phyloP scores from a whole-genome alignment of 257 asterid genomes.

The Leptodermis oblonga region DNA sequence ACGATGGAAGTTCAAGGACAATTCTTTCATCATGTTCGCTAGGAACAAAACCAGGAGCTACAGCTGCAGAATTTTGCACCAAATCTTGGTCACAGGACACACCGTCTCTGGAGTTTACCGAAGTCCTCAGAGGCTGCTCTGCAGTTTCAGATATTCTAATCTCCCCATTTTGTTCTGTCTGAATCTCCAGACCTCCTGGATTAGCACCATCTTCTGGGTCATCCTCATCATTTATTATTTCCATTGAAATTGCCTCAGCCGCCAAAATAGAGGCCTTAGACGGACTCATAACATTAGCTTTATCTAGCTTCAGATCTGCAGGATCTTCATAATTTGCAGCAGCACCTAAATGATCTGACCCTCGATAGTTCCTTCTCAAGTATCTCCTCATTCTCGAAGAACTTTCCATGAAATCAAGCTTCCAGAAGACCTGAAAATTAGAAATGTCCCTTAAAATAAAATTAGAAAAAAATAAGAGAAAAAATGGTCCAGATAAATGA shows the following conservation, averaged over 20 bases:
- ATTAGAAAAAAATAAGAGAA: background rate
- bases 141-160: slow-evolving; percentile 40
- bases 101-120: slow-evolving; percentile 38
- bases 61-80: slow-evolving; percentile 42
- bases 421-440: slow-evolving; percentile 75
- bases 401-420: slow-evolving; percentile 85
- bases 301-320: slow-evolving; percentile 44
- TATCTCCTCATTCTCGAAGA: slow-evolving; percentile 94
- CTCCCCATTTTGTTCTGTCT: slow-evolving; percentile 39
- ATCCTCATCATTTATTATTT: slow-evolving; percentile 65
- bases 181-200: slow-evolving; percentile 40
- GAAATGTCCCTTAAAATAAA: background rate
- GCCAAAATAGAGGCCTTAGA: slow-evolving; percentile 77
- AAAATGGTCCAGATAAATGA: slow-evolving; percentile 23
- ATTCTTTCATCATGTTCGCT: slow-evolving; percentile 86
- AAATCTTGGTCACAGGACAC: slow-evolving; percentile 47
- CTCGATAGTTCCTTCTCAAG: slow-evolving; percentile 76
- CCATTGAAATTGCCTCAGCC: slow-evolving; percentile 83
- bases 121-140: slow-evolving; percentile 39
- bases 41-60: slow-evolving; percentile 90
- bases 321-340: slow-evolving; percentile 84
- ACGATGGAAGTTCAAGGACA: slow-evolving; percentile 88
- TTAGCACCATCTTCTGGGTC: slow-evolving; percentile 59
- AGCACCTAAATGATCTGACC: slow-evolving; percentile 89
- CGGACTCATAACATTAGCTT: slow-evolving; percentile 57